Conservation (phyloP, 331 rosid genomes). For the Rhamnella rubrinervis region DNA sequence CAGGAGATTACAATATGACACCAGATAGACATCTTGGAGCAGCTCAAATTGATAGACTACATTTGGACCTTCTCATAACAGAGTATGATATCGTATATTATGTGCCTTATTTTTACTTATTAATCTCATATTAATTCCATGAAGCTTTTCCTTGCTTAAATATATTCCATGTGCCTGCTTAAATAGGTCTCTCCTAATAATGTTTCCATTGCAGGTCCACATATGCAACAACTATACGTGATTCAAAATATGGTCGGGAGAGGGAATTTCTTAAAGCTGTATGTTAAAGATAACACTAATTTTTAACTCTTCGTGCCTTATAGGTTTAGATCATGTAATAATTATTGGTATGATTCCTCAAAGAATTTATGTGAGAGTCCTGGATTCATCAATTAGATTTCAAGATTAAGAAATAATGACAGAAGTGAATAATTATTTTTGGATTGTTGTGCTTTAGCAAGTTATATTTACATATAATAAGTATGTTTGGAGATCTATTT, state of each 20-base stretch:
- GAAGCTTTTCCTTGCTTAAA: background rate
- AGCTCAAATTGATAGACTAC: conserved; percentile 85
- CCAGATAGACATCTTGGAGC: conserved; percentile 98
- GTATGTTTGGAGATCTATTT: no score
- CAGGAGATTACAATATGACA: conserved; percentile 98
- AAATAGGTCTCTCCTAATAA: conserved; percentile 18
- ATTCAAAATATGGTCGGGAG: conserved; percentile 79
- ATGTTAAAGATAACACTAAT: conserved; percentile 33
- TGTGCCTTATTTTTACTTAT: background rate
- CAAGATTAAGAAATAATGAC: no score
- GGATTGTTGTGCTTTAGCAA: no score
- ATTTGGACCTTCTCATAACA: conserved; percentile 87
- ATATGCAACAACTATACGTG: conserved; percentile 90
- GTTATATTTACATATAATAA: no score
- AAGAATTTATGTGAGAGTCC: no score
- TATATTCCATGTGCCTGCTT: conserved; percentile 8
- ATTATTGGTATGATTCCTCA: no score
- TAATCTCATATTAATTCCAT: background rate
- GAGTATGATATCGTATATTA: conserved; percentile 49
- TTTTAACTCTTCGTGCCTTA: background rate
- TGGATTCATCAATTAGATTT: no score
- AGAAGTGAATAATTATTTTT: no score
- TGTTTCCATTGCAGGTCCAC: conserved; percentile 61
- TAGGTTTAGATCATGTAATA: background rate
- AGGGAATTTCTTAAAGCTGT: conserved; percentile 93